These are phyloP conservation scores for Ascochyta fabae DNA, from an alignment of 2,329 filamentous ascomycete species.

Conservation along the genomic window DNA sequence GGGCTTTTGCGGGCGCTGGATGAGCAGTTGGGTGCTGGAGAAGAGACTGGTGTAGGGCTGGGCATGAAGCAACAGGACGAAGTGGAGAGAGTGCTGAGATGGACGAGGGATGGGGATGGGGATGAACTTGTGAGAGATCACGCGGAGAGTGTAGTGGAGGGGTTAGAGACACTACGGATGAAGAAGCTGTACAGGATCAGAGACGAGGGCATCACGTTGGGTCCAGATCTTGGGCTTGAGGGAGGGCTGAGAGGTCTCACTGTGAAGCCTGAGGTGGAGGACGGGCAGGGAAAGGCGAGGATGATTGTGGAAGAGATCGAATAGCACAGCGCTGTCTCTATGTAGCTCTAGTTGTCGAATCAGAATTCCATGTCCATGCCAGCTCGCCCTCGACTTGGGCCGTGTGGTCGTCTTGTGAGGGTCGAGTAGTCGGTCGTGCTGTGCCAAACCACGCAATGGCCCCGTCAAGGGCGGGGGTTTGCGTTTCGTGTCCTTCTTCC, in stretches of 20 bases:
- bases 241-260: constrained; percentile 55
- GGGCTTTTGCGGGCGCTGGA: constrained; percentile 68
- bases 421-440: not conserved
- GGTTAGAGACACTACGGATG: constrained; percentile 67
- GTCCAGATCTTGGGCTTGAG: constrained; percentile 39
- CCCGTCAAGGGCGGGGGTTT: not conserved
- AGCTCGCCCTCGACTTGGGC: constrained; percentile 3
- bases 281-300: constrained; percentile 39
- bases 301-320: constrained; percentile 65
- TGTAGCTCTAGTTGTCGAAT: not conserved
- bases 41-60: constrained; percentile 55
- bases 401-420: not conserved
- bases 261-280: constrained; percentile 41
- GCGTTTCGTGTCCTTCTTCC: constrained; percentile 13
- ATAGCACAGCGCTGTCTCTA: constrained; percentile 42
- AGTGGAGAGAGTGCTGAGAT: constrained; percentile 66
- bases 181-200: constrained; percentile 56
- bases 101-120: constrained; percentile 69
- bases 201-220: constrained; percentile 30
- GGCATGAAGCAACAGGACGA: constrained; percentile 64
- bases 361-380: not conserved
- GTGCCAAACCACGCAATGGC: constrained; percentile 12
- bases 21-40: constrained; percentile 51
- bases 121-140: constrained; percentile 74
- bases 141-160: constrained; percentile 70